phyloP scores from a whole-genome alignment of 768 basidiomycete genomes.

The Hypsizygus marmoreus region DNA sequence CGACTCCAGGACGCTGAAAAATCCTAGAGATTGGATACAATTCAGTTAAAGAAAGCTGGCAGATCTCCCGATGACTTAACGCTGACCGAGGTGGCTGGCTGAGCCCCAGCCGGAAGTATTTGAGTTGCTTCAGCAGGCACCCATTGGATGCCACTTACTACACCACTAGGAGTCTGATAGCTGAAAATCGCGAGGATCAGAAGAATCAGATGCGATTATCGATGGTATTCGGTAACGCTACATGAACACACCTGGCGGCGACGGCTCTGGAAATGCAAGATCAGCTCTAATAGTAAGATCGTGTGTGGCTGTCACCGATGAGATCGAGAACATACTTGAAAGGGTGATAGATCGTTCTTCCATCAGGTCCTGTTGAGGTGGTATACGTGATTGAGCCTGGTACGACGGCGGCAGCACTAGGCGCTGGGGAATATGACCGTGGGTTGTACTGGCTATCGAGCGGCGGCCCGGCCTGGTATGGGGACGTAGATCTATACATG shows the following conservation, averaged over 20 bases:
- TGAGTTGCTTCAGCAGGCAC: constrained; percentile 71
- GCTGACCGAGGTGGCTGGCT: constrained; percentile 57
- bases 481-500: constrained; percentile 30
- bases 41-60: constrained; percentile 7
- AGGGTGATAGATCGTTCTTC: constrained; percentile 64
- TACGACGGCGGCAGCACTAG: constrained; percentile 43
- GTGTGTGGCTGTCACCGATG: constrained; percentile 7
- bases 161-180: constrained; percentile 69
- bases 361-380: constrained; percentile 62
- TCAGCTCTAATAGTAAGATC: constrained; percentile 21
- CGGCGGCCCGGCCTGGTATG: constrained; percentile 23
- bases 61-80: constrained; percentile 10
- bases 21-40: constrained; percentile 40
- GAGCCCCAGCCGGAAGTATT: constrained; percentile 59
- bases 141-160: constrained; percentile 69
- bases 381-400: constrained; percentile 78
- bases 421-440: constrained; percentile 15
- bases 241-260: constrained; percentile 59
- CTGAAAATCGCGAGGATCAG: constrained; percentile 40
- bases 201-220: constrained; percentile 4
- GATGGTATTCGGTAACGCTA: not conserved
- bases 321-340: constrained; percentile 58
- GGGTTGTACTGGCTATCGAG: constrained; percentile 13
- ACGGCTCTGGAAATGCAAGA: constrained; percentile 55
- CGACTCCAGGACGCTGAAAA: constrained; percentile 61